Evolutionary conservation across 2,329 filamentous ascomycete species (phyloP), one percentile per base, ranked within the genome.

Genomic region (Xylaria hypoxylon): DNA sequence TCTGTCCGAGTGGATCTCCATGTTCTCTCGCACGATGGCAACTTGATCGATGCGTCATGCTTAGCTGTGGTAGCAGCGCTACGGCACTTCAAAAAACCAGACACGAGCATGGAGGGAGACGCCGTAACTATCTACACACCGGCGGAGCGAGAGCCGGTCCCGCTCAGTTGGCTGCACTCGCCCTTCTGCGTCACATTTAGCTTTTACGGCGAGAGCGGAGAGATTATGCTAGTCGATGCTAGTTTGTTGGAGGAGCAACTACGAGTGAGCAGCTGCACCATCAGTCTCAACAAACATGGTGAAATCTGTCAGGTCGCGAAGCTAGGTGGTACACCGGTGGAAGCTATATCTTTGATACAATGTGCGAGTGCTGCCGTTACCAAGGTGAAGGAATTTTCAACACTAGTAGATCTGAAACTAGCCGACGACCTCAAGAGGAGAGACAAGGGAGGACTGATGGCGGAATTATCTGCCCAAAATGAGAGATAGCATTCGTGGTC

Each of bases 301-400:
- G 94, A 97, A 81, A 88, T 97, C 45, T 97, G 94, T 74, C 93
- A 96, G 79, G 87, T 97, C 67, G 90, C 94, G 33, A 99, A 99
- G 82, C 88, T 96, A 65, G 94, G 95, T 26, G 96, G 96, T 28
- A 86, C 87, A 22, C 87, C 94, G 0, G 87, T 97, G 13, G 92
- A 97, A 77, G 94, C 94, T 1, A 82, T 94, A 67, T 83, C 87
- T 38, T 81, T 98, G 71, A 82, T 99, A 71, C 87, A 90, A 72
- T 97, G 92, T 80, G 90, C 91, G 1, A 89, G 86, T 62, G 80
- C 90, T 64, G 94, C 94, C 11, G 79, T 95, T 77, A 84, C 86
- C 67, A 96, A 94, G 80, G 92, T 92, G 22, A 93, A 93, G 82
- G 90, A 93, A 73, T 85, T 97, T 71, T 91, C 92, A 69, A 86